Conservation (phyloP, 345 rosid species). For the Populus ilicifolia region DNA sequence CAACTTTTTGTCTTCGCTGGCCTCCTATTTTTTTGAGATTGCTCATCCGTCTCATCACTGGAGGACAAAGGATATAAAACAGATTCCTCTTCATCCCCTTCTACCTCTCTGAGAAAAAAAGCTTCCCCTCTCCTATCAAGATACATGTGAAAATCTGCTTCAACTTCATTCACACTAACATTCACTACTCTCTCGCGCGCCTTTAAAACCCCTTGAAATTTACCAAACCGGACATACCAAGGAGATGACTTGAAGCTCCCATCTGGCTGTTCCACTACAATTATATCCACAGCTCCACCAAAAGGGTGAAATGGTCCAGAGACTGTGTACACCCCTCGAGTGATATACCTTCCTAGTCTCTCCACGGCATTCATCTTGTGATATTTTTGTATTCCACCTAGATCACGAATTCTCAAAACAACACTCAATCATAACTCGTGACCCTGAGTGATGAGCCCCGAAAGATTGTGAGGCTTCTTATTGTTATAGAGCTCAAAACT, state of each 20-base stretch:
- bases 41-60: conserved; percentile 51
- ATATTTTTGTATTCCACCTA: conserved; percentile 17
- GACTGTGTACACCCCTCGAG: conserved; percentile 73
- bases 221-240: conserved; percentile 92
- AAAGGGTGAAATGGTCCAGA: conserved; percentile 92
- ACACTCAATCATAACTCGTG: conserved; percentile 14
- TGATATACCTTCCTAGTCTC: conserved; percentile 79
- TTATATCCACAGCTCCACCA: conserved; percentile 95
- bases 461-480: conserved; percentile 7
- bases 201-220: conserved; percentile 94
- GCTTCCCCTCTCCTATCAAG: conserved; percentile 89
- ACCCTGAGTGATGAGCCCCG: conserved; percentile 8
- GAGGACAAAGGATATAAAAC: conserved; percentile 45
- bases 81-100: conserved; percentile 45
- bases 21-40: conserved; percentile 28
- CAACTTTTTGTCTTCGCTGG: conserved; percentile 48
- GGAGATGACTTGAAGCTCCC: conserved; percentile 96
- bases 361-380: conserved; percentile 69
- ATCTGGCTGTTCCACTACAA: conserved; percentile 92
- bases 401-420: conserved; percentile 16
- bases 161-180: conserved; percentile 62
- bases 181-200: conserved; percentile 57
- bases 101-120: conserved; percentile 66
- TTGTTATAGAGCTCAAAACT: background rate
- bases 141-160: conserved; percentile 69